phyloP scores from a whole-genome alignment of 202 grass and related monocot species.

The Zoysia matrella region DNA sequence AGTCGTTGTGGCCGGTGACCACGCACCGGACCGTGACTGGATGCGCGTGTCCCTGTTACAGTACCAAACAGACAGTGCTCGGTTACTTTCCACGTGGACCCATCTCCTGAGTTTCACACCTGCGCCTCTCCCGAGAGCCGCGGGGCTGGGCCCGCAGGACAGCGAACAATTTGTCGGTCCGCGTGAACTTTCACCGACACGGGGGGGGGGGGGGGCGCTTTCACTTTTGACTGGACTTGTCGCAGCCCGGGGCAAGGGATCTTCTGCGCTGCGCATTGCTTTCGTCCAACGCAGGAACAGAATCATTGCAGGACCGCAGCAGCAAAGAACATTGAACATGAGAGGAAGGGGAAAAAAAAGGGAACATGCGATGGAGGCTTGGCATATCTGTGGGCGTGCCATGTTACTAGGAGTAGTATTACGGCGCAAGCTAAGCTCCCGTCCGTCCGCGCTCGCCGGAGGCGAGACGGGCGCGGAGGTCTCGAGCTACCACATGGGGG shows the following conservation, averaged over 20 bases:
- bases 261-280: slow-evolving; percentile 20
- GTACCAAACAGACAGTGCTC: not conserved
- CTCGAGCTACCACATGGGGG: slow-evolving; percentile 49
- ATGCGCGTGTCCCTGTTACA: not conserved
- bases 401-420: not conserved
- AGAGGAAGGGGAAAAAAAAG: not conserved
- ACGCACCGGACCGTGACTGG: not conserved
- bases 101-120: not conserved
- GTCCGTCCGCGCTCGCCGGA: not conserved
- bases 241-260: slow-evolving; percentile 15
- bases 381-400: not conserved
- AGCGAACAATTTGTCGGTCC: slow-evolving; percentile 8
- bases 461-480: not conserved
- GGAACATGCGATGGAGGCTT: slow-evolving; percentile 12
- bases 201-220: not conserved
- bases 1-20: not conserved
- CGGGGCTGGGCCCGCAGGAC: not conserved
- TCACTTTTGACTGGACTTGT: slow-evolving; percentile 22
- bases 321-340: not conserved
- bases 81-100: slow-evolving; percentile 5
- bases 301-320: slow-evolving; percentile 3
- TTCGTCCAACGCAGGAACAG: not conserved
- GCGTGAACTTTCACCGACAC: not conserved
- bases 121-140: not conserved
- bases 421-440: not conserved